phyloP scores from a whole-genome alignment of 306 rosid genomes.

The Quercus variabilis region DNA sequence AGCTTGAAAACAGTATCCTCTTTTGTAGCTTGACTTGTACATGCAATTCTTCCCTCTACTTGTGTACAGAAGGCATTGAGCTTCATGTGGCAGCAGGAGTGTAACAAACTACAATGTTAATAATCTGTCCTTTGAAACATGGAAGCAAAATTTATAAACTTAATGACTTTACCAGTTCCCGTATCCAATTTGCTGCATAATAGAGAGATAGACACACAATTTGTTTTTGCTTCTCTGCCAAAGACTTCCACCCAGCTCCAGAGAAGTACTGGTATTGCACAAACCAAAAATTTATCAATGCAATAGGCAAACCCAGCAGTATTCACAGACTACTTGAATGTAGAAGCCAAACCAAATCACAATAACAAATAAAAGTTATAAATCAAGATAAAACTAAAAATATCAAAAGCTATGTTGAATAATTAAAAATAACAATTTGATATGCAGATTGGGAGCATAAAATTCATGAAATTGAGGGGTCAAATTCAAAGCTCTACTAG shows the following conservation, averaged over 20 bases:
- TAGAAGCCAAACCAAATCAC: background rate
- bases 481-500: no score
- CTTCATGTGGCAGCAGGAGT: slow-evolving; percentile 6
- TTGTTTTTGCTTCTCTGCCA: slow-evolving; percentile 32
- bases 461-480: no score
- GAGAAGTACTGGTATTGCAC: slow-evolving; percentile 29
- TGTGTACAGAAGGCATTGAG: slow-evolving; percentile 43
- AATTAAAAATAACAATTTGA: background rate
- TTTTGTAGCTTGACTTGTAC: slow-evolving; percentile 35
- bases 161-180: slow-evolving; percentile 29
- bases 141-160: background rate
- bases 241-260: slow-evolving; percentile 37
- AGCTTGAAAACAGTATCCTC: slow-evolving; percentile 28
- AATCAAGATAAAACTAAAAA: background rate
- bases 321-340: background rate
- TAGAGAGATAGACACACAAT: slow-evolving; percentile 28
- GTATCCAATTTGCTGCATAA: slow-evolving; percentile 43
- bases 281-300: slow-evolving; percentile 6
- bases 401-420: background rate
- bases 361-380: no score
- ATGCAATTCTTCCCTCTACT: slow-evolving; percentile 25
- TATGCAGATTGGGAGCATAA: no score
- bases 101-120: background rate
- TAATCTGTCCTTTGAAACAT: background rate
- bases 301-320: background rate